Evolutionary conservation across 495 filamentous ascomycete genomes (phyloP), one percentile per base, ranked within the genome.

Genomic region (Lindgomyces ingoldianus): DNA sequence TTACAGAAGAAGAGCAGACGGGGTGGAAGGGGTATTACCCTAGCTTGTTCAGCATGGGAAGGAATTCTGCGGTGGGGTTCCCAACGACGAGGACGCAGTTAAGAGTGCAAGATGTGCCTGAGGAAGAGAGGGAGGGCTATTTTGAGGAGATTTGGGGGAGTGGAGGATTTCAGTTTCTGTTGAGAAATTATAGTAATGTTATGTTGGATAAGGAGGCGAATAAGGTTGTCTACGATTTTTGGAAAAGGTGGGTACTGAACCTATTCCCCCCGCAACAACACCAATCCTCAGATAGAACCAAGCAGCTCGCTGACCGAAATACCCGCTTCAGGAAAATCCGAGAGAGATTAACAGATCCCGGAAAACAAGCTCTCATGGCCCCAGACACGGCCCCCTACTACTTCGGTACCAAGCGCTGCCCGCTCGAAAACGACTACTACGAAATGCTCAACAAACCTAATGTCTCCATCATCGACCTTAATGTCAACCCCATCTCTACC

Each of bases 381-480:
- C 68, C 68, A 1, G 36, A 48, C 16, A 49, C 60, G 18, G 26
- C 55, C 16, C 65, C 59, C 3, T 67, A 71, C 47, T 60, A 44
- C 39, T 71, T 62, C 27, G 68, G 59, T 14, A 68, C 65, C 2
- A 71, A 71, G 50, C 25, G 68, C 4, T 42, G 21, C 3, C 58
- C 65, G 25, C 50, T 71, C 12, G 68, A 71, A 27, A 39, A 61
- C 9, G 57, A 68, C 36, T 71, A 71, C 53, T 71, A 68, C 54
- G 68, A 71, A 12, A 25, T 60, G 0, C 42, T 68, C 2, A 49
- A 71, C 50, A 47, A 61, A 29, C 4, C 8, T 0, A 56, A 61
- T 39, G 68, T 71, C 8, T 39, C 57, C 11, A 60, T 71, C 25
- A 47, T 71, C 11, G 42, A 68, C 27, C 21, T 71, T 36, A 58